These are phyloP conservation scores for Microsporum canis DNA, from an alignment of 2,329 filamentous ascomycete genomes.

Conservation along the genomic window DNA sequence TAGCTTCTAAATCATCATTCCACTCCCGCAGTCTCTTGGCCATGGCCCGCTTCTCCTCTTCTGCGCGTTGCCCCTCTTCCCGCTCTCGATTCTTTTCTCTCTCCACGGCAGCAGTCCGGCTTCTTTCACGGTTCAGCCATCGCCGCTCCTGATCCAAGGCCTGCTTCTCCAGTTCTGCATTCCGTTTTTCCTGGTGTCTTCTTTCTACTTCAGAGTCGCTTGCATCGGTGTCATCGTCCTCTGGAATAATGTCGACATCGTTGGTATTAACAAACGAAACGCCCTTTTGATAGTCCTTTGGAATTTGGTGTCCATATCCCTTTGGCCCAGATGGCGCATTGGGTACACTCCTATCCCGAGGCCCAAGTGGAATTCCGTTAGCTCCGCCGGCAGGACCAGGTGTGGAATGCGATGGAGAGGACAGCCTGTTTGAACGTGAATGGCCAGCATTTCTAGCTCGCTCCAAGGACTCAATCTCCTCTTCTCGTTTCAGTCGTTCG, in stretches of 20 bases:
- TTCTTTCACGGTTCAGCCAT: constrained; percentile 82
- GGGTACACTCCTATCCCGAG: constrained; percentile 53
- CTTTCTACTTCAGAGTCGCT: constrained; percentile 76
- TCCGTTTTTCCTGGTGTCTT: constrained; percentile 57
- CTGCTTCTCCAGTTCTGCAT: constrained; percentile 64
- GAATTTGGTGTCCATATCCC: constrained; percentile 50
- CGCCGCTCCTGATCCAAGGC: constrained; percentile 78
- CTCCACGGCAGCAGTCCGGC: constrained; percentile 70
- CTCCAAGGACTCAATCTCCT: constrained; percentile 83
- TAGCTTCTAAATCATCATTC: constrained; percentile 77
- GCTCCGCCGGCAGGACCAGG: constrained; percentile 52
- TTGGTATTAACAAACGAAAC: constrained; percentile 75
- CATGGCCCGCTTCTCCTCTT: constrained; percentile 55
- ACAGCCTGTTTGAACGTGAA: constrained; percentile 52
- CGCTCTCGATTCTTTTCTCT: constrained; percentile 72
- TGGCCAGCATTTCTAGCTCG: constrained; percentile 56
- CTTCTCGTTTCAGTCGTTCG: constrained; percentile 76
- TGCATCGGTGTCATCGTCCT: constrained; percentile 79
- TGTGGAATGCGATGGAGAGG: constrained; percentile 56
- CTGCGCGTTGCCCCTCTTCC: constrained; percentile 56
- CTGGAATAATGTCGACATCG: constrained; percentile 53
- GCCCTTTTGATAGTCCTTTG: constrained; percentile 63
- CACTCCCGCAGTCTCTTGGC: constrained; percentile 66
- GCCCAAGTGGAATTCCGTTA: constrained; percentile 68
- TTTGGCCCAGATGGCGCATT: constrained; percentile 67